Percentiles rank a stretch among this genome's conserved stretches.
Evolutionary conservation across 1,284 basidiomycete genomes (phyloP).

Genomic region (Cystobasidium pallidum): DNA sequence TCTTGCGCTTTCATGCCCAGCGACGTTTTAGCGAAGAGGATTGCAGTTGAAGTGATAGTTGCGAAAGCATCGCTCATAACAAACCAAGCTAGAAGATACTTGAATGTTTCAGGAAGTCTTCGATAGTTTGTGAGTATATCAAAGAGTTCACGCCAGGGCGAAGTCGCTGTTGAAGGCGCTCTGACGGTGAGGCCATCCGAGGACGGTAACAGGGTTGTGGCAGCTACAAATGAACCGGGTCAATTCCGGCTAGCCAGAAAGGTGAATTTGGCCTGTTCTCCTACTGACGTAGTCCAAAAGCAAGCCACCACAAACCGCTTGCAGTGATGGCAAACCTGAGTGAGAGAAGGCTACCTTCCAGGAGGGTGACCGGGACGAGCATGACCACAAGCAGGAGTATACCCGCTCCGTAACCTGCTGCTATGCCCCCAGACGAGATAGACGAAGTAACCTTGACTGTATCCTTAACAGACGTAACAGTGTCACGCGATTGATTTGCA

Average conservation of each 20-base stretch:
- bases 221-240: conserved; percentile 16
- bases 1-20: conserved; percentile 72
- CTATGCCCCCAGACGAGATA: conserved; percentile 79
- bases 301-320: conserved; percentile 47
- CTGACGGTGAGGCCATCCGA: not conserved
- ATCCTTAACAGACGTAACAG: not conserved
- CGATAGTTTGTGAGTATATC: conserved; percentile 47
- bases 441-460: conserved; percentile 62
- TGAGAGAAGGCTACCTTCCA: conserved; percentile 52
- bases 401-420: conserved; percentile 74
- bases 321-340: conserved; percentile 45
- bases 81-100: conserved; percentile 86
- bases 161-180: not conserved
- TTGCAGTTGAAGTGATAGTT: conserved; percentile 73
- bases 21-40: conserved; percentile 78
- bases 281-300: conserved; percentile 43
- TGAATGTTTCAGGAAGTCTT: conserved; percentile 65
- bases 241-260: not conserved
- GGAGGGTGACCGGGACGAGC: conserved; percentile 69
- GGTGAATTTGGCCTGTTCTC: not conserved
- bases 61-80: conserved; percentile 77
- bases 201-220: conserved; percentile 36
- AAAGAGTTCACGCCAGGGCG: conserved; percentile 45
- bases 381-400: conserved; percentile 71
- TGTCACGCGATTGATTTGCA: no score